These are phyloP conservation scores for Huiozyma naganishii DNA, from an alignment of 805 yeast genomes.

Conservation along the genomic window DNA sequence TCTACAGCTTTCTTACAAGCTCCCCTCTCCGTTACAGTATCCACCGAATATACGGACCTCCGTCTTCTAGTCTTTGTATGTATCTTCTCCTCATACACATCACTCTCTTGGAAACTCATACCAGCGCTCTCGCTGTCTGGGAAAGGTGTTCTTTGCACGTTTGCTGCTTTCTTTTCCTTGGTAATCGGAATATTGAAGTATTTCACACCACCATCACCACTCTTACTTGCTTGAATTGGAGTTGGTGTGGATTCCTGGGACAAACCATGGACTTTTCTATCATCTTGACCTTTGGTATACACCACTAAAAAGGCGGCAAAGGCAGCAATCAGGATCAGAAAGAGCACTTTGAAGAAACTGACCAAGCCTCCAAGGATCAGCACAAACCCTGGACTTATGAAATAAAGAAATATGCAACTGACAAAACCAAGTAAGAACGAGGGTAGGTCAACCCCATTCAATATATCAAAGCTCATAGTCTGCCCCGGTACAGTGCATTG, in stretches of 20 bases:
- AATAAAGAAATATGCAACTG: constrained; percentile 2
- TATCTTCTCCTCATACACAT: background rate
- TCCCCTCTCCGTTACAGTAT: background rate
- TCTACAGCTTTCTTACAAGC: background rate
- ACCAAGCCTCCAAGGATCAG: constrained; percentile 15
- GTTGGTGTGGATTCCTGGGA: background rate
- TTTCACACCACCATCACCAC: constrained; percentile 10
- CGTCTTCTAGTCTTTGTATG: background rate
- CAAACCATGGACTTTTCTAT: background rate
- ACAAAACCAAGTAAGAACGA: constrained; percentile 5
- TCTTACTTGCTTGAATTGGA: background rate
- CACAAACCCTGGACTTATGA: constrained; percentile 2
- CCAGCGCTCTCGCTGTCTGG: background rate
- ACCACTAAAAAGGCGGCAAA: background rate
- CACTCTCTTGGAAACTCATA: background rate
- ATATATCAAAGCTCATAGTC: no score
- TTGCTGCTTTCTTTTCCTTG: constrained; percentile 6
- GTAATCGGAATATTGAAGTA: constrained; percentile 21
- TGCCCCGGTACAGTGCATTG: no score
- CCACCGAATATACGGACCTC: background rate
- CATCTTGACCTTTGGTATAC: background rate
- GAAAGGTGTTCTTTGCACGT: background rate
- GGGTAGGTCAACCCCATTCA: constrained; percentile 2
- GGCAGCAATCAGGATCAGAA: no score
- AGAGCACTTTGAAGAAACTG: constrained; percentile 11